Evolutionary conservation across 1,284 basidiomycete species (phyloP).

Genomic region (Pseudozyma sp.): DNA sequence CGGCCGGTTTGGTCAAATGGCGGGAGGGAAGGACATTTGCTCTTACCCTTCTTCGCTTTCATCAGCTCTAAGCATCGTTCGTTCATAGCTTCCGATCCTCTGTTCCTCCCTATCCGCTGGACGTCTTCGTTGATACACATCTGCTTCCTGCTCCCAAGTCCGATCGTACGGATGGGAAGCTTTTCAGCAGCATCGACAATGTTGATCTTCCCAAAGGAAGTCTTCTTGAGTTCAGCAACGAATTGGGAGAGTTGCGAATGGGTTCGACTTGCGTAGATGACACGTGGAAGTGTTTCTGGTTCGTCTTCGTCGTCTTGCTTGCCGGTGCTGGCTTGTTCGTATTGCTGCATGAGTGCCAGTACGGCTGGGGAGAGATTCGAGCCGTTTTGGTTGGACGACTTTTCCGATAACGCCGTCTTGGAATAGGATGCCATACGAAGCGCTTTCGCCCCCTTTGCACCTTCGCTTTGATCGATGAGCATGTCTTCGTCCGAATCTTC

Average conservation of each 20-base stretch:
- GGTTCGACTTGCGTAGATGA: constrained; percentile 93
- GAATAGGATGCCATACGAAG: constrained; percentile 39
- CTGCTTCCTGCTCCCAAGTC: constrained; percentile 88
- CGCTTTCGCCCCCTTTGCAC: constrained; percentile 9
- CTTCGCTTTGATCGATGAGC: constrained; percentile 40
- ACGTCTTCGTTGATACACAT: constrained; percentile 91
- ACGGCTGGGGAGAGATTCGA: constrained; percentile 78
- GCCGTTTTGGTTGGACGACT: constrained; percentile 11
- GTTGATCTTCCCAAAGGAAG: constrained; percentile 71
- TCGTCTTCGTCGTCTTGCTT: constrained; percentile 50
- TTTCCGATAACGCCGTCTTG: constrained; percentile 15
- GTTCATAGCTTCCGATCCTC: constrained; percentile 80
- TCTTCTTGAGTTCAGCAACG: constrained; percentile 83
- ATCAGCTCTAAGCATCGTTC: constrained; percentile 90
- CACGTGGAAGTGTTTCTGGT: constrained; percentile 70
- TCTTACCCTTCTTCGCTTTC: constrained; percentile 69
- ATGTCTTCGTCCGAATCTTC: constrained; percentile 51
- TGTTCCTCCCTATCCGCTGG: constrained; percentile 71
- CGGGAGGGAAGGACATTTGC: constrained; percentile 80
- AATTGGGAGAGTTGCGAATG: constrained; percentile 95
- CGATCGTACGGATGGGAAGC: constrained; percentile 48
- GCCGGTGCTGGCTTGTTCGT: constrained; percentile 53
- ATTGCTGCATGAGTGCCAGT: constrained; percentile 78
- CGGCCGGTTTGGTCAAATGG: constrained; percentile 68
- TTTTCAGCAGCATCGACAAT: constrained; percentile 36